phyloP scores from a whole-genome alignment of 2,329 filamentous ascomycete genomes.

The Arthrobotrys sinensis region DNA sequence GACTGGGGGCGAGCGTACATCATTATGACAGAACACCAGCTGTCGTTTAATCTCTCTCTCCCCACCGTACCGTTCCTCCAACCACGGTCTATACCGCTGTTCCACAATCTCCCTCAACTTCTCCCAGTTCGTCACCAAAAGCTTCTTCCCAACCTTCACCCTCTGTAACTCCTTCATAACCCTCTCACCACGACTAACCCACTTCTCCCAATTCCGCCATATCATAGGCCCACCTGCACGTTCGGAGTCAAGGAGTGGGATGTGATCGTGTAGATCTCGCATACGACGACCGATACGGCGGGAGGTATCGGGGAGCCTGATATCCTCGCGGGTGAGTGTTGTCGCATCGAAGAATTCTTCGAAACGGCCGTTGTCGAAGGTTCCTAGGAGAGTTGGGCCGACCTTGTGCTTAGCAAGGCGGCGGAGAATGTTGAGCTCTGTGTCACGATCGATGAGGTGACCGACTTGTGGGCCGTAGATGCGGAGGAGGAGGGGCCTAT shows the following conservation, averaged over 20 bases:
- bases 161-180: constrained; percentile 71
- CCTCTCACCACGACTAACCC: constrained; percentile 77
- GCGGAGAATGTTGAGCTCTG: constrained; percentile 86
- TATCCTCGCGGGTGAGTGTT: constrained; percentile 81
- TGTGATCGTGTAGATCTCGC: constrained; percentile 93
- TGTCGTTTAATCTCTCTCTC: constrained; percentile 77
- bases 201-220: constrained; percentile 95
- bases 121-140: constrained; percentile 87
- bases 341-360: constrained; percentile 88
- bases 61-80: constrained; percentile 77
- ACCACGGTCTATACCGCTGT: constrained; percentile 79
- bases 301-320: constrained; percentile 86
- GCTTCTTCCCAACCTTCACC: constrained; percentile 74
- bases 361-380: constrained; percentile 94
- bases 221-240: constrained; percentile 83
- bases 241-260: constrained; percentile 86
- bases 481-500: constrained; percentile 83
- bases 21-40: constrained; percentile 96
- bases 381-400: constrained; percentile 89
- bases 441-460: constrained; percentile 93
- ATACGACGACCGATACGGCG: constrained; percentile 97
- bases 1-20: constrained; percentile 73
- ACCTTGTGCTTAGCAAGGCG: constrained; percentile 93
- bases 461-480: constrained; percentile 97
- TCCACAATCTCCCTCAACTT: constrained; percentile 81